These are phyloP conservation scores for Paraurostyla sp. DNA, from an alignment of 73 alveolate genomes.

Conservation along the genomic window DNA sequence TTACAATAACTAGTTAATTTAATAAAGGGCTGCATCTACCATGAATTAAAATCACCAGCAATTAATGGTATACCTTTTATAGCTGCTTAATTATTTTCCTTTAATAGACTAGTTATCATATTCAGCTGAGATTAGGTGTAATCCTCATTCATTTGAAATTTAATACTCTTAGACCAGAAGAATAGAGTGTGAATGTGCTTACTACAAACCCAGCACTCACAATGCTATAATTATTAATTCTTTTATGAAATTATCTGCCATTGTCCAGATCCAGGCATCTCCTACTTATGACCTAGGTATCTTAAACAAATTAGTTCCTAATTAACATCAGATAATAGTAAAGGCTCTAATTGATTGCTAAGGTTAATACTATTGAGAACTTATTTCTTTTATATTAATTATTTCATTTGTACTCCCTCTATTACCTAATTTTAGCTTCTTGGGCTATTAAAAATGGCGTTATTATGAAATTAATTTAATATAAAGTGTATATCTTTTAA, in stretches of 20 bases:
- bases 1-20: constrained; percentile 2
- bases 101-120: not conserved
- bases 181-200: constrained; percentile 16
- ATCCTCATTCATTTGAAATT: not conserved
- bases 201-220: constrained; percentile 59
- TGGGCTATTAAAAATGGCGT: not conserved
- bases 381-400: not conserved
- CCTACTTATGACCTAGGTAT: constrained; percentile 40
- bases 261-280: constrained; percentile 35
- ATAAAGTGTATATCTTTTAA: not conserved
- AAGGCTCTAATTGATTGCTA: not conserved
- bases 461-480: not conserved
- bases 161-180: constrained; percentile 48
- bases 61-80: not conserved
- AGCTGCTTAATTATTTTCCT: not conserved
- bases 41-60: not conserved
- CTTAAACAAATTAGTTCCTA: not conserved
- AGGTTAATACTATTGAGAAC: constrained; percentile 12
- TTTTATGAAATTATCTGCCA: constrained; percentile 26
- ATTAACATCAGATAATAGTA: not conserved
- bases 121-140: not conserved
- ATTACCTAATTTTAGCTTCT: constrained; percentile 15
- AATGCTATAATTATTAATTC: not conserved
- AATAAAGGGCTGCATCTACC: not conserved
- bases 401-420: constrained; percentile 13